Evolutionary conservation across 2,329 filamentous ascomycete species (phyloP), one percentile per base, ranked within the genome.

Genomic region (Stagonosporopsis vannaccii): DNA sequence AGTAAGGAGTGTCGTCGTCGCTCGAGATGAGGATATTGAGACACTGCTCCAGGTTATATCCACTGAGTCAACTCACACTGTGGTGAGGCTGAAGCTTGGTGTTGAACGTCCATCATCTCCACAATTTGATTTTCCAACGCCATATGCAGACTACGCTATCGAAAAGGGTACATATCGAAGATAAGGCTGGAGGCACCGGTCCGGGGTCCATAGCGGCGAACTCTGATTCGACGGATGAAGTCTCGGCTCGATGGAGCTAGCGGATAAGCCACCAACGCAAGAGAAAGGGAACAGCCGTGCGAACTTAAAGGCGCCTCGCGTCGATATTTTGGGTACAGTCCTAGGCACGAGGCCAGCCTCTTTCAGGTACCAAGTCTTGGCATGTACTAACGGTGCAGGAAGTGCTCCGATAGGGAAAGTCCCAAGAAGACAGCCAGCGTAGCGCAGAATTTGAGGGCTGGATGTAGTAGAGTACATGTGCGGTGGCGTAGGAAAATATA

Each of bases 241-340:
- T 43, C 39, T 36, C 47, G 33, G 44, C 23, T 37, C 30, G 44
- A 37, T 22, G 12, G 19, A 39, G 35, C 47, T 51, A 43, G 39
- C 26, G 39, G 12, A 13, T 17, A 51, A 51, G n/a, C 39, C 47
- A 37, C 33, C 39, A 36, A 37, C 32, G 39, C 47, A 41, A 15
- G 47, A 36, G 30, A 35, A 20, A 51, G 30, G 20, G 30, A 51
- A 33, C 22, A 30, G 30, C 17, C 30, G 47, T n/a, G 20, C 39
- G 19, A 51, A 51, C 30, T 51, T 40, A 43, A 51, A 26, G 30
- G 22, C 30, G 48, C 32, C 40, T 44, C 48, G 32, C 12, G 22
- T 35, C 13, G 30, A 30, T 37, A 44, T 44, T 28, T 22, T 20
- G 39, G 28, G 22, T 20, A 6, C 13, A 37, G 23, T 19, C 13